Evolutionary conservation across 2,329 filamentous ascomycete genomes (phyloP), one percentile per base, ranked within the genome.

Genomic region (Beauveria asiatica): DNA sequence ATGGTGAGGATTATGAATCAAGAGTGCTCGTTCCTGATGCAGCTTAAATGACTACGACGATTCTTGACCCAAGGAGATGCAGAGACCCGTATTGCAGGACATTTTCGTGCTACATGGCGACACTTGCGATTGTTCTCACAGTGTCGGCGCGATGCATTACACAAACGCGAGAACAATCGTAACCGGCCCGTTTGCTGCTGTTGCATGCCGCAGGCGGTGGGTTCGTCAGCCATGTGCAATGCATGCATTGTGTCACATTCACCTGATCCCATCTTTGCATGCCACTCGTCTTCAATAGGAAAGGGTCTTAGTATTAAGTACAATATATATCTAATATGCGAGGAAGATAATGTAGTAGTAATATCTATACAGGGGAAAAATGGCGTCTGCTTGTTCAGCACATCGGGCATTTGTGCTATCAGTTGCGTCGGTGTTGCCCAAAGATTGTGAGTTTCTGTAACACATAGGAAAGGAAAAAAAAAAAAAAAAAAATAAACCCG

Each of bases 251-350:
- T 48, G 42, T 48, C 37, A 53, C 51, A n/a, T 11, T 42, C 13
- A n/a, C 3, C 23, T 54, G 23, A 44, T n/a, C 8, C 8, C 23
- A 33, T 30, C 11, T 21, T 11, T 23, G 49, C 49, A 51, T 19
- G 16, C 17, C 16, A 11, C 7, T 16, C 21, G 25, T 5, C 3
- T n/a, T 19, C 1, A 21, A 19, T 41, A n/a, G 19, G 2, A 49
- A 42, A 57, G 3, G 5, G 42, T 21, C 2, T 19, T 50, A 7
- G 6, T 44, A 57, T 50, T 57, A 42, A 50, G 23, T 42, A 56
- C 33, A 27, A 13, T 42, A 50, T 19, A 21, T 50, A n/a, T 57
- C 45, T 57, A 50, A 49, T 57, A 57, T 57, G 55, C 45, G 33
- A 19, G 30, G 19, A 16, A 13, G 51, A 33, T 16, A 9, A 50